Evolutionary conservation across 306 rosid species (phyloP).

Genomic region (Medicago ruthenica): DNA sequence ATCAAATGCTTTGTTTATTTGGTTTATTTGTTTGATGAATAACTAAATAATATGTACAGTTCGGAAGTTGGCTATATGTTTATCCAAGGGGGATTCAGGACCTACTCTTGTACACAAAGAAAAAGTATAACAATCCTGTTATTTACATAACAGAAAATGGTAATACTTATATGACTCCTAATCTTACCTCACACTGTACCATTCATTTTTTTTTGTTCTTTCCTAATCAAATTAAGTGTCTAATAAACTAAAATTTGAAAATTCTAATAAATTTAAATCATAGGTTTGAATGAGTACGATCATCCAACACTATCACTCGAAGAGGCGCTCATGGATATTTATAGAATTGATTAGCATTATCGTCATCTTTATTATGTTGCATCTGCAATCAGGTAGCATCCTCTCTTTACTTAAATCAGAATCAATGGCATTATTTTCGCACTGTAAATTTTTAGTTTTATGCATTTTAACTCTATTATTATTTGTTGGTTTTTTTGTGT

Average conservation of each 20-base stretch:
- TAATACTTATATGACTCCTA: conserved; percentile 27
- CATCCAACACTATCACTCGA: background rate
- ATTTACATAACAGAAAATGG: conserved; percentile 78
- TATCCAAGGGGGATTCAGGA: conserved; percentile 67
- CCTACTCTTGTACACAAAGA: conserved; percentile 51
- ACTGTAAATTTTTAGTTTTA: no score
- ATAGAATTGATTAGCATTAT: background rate
- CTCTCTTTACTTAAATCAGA: background rate
- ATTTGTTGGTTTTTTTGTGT: background rate
- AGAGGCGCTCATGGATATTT: background rate
- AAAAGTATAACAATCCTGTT: conserved; percentile 57
- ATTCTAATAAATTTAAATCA: background rate
- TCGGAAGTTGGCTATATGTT: conserved; percentile 52
- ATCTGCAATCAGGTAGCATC: background rate
- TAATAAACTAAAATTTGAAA: no score
- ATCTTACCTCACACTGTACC: background rate
- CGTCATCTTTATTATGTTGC: background rate
- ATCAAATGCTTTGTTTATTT: background rate
- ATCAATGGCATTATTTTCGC: background rate
- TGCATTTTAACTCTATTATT: background rate
- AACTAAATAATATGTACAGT: conserved; percentile 2
- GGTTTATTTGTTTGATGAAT: no score
- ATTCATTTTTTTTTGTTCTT: background rate
- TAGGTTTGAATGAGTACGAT: conserved; percentile 57
- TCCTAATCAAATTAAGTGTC: background rate